Evolutionary conservation across 768 basidiomycete genomes (phyloP).

Genomic region (Lactifluus subvellereus): DNA sequence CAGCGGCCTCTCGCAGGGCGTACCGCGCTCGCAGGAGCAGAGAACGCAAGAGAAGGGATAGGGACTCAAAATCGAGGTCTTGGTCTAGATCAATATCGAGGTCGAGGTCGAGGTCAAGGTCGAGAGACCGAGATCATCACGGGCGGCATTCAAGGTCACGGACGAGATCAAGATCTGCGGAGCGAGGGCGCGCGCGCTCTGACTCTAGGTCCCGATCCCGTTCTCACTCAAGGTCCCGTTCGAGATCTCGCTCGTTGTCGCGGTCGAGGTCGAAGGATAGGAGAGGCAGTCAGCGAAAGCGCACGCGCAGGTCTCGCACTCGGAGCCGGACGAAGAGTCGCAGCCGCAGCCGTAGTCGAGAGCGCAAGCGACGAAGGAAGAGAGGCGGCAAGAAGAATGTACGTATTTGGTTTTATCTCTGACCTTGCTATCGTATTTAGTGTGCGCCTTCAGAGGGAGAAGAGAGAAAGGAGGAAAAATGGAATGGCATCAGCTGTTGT

Average conservation of each 20-base stretch:
- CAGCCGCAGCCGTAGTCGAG: slow-evolving; percentile 25
- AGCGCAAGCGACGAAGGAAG: slow-evolving; percentile 35
- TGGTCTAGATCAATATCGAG: slow-evolving; percentile 14
- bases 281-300: slow-evolving; percentile 39
- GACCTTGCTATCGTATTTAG: neutral
- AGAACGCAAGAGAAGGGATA: slow-evolving; percentile 9
- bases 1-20: slow-evolving; percentile 17
- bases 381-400: slow-evolving; percentile 37
- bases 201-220: slow-evolving; percentile 29
- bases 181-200: slow-evolving; percentile 17
- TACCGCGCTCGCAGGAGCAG: slow-evolving; percentile 20
- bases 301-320: slow-evolving; percentile 32
- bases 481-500: slow-evolving; percentile 46
- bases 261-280: slow-evolving; percentile 25
- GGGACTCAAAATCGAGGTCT: slow-evolving; percentile 19
- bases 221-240: slow-evolving; percentile 19
- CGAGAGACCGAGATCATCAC: slow-evolving; percentile 32
- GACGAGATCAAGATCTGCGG: slow-evolving; percentile 19
- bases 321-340: slow-evolving; percentile 39
- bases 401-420: slow-evolving; percentile 28
- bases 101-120: slow-evolving; percentile 28
- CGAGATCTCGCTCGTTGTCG: slow-evolving; percentile 22
- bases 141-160: slow-evolving; percentile 19
- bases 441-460: slow-evolving; percentile 40
- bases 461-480: slow-evolving; percentile 63